A percentile compares a stretch with the other conserved stretches of the same genome.
These are phyloP conservation scores for Sophora flavescens DNA, from an alignment of 306 rosid genomes.

Conservation along the genomic window DNA sequence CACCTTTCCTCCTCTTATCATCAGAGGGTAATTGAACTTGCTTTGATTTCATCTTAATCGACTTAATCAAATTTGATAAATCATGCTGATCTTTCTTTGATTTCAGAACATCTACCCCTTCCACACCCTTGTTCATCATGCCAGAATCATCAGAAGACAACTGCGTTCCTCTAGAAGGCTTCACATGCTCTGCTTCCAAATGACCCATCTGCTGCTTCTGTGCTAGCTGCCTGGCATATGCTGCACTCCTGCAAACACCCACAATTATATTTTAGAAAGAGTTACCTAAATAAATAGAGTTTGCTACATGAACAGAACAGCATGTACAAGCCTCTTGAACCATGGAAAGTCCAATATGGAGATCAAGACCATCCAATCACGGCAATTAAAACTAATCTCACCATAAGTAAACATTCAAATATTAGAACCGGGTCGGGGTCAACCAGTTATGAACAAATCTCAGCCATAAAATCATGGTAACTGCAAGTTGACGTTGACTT, in stretches of 20 bases:
- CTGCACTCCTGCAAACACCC: slow-evolving; percentile 71
- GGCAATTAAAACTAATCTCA: slow-evolving; percentile 32
- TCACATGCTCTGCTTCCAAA: not conserved
- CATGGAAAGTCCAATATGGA: not conserved
- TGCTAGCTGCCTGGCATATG: slow-evolving; percentile 70
- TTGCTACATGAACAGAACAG: not conserved
- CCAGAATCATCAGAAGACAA: slow-evolving; percentile 47
- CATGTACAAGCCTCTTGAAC: slow-evolving; percentile 1
- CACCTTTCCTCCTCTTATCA: slow-evolving; percentile 26
- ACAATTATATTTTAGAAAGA: slow-evolving; percentile 34
- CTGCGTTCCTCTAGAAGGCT: slow-evolving; percentile 37
- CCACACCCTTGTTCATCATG: slow-evolving; percentile 37
- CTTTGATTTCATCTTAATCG: slow-evolving; percentile 77
- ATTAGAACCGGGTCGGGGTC: slow-evolving; percentile 2
- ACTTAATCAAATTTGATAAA: slow-evolving; percentile 65
- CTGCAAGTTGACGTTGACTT: not conserved
- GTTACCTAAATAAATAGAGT: not conserved
- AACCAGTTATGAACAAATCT: not conserved
- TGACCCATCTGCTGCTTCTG: slow-evolving; percentile 57
- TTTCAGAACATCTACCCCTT: slow-evolving; percentile 45
- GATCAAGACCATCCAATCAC: slow-evolving; percentile 30
- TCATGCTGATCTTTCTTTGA: slow-evolving; percentile 61
- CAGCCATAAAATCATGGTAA: not conserved
- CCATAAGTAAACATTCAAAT: not conserved
- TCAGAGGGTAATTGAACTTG: slow-evolving; percentile 45